Evolutionary conservation across 2,329 filamentous ascomycete species (phyloP), one percentile per base, ranked within the genome.

Genomic region (Teratosphaeria pseudoeucalypti): DNA sequence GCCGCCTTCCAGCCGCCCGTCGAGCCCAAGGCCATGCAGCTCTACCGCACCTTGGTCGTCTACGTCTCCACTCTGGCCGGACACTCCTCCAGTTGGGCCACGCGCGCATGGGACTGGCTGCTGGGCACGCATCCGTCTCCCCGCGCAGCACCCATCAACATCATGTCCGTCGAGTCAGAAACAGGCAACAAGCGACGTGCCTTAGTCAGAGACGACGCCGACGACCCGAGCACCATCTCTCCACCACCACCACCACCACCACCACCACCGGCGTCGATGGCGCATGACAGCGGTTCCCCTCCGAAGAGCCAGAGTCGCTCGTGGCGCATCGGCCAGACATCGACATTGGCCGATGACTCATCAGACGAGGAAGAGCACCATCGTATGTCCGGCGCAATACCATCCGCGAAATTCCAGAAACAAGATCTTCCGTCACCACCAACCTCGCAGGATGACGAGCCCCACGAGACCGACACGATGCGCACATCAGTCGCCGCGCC

Each of bases 111-210:
- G 26, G 14, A 6, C 12, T 54, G 53, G 53, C 34, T 54, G 34
- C 12, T 32, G 4, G 27, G 34, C 27, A 19, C 9, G 16, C 53
- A 26, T n/a, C 19, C 11, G 9, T 3, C 53, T 29, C 27, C 27
- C 27, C 6, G 12, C 6, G 14, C 27, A 6, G 53, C 53, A 19
- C 53, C 27, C 34, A 19, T 19, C 27, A 26, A 32, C 26, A 54
- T 54, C n/a, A 26, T 54, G 27, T 32, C 53, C n/a, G 53, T 54
- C 34, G 53, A 54, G 23, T 16, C 27, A 19, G 53, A 6, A 16
- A 6, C 52, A 4, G 55, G 57, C 57, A 57, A 58, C 55, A 63
- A 63, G 60, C 59, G 61, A 26, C 59, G 60, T 23, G 60, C 59
- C 52, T 54, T 62, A 27, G 37, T 19, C 23, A 32, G 53, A 12